Conservation (phyloP, 2,329 filamentous ascomycete species). For the Beauveria rudraprayagi region DNA sequence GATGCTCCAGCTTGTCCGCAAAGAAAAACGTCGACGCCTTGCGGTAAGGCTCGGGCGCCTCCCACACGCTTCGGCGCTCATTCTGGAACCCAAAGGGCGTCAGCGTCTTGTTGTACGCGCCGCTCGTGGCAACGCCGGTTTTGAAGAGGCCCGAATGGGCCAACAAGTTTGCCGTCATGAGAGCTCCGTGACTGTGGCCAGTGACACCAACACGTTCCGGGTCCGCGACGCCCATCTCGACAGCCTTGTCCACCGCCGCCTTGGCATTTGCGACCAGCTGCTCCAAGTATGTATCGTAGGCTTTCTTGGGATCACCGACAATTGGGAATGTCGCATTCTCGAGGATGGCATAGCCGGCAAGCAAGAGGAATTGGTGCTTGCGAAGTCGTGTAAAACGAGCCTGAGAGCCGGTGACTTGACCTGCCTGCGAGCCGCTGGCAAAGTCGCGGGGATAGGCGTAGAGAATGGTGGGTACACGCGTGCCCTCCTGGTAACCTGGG, state of each 20-base stretch:
- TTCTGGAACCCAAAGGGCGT: slow-evolving; percentile 9
- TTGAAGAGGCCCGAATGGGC: slow-evolving; percentile 5
- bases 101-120: slow-evolving; percentile 9
- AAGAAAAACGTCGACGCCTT: slow-evolving; percentile 4
- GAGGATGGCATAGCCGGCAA: slow-evolving; percentile 1
- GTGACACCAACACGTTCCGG: slow-evolving; percentile 5
- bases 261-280: slow-evolving; percentile 5
- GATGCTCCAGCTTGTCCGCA: slow-evolving; percentile 1
- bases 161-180: slow-evolving; percentile 6
- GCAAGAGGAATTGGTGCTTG: slow-evolving; percentile 1
- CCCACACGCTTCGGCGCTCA: slow-evolving; percentile 7
- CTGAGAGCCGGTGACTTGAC: slow-evolving; percentile 2
- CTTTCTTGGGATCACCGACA: slow-evolving; percentile 3
- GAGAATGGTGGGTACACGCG: slow-evolving; percentile 3
- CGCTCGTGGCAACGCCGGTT: slow-evolving; percentile 3
- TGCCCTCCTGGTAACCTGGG: slow-evolving; percentile 7
- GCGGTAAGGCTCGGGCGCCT: slow-evolving; percentile 4
- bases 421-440: neutral
- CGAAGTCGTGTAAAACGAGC: slow-evolving; percentile 1
- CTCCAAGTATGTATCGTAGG: slow-evolving; percentile 7
- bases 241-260: slow-evolving; percentile 43
- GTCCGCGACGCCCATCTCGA: slow-evolving; percentile 43
- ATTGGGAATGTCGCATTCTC: slow-evolving; percentile 5
- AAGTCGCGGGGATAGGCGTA: slow-evolving; percentile 7
- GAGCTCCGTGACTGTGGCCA: slow-evolving; percentile 6